Evolutionary conservation across 805 yeast species (phyloP).

Genomic region (Spathaspora arborariae): DNA sequence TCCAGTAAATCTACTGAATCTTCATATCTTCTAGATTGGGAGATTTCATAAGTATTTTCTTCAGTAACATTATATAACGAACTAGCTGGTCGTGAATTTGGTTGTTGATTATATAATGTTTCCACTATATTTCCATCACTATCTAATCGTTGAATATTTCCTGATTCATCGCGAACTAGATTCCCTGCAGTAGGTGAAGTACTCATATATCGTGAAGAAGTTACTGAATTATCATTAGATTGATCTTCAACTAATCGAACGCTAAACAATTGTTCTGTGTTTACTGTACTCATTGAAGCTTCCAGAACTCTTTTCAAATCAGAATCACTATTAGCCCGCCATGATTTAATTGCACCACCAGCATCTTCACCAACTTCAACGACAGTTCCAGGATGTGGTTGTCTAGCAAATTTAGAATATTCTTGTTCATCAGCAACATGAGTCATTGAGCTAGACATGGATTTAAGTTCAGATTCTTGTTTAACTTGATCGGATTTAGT

Average conservation of each 20-base stretch:
- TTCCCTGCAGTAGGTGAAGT: conserved; percentile 12
- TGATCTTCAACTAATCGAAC: conserved; percentile 69
- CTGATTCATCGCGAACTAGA: not conserved
- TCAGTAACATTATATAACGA: conserved; percentile 1
- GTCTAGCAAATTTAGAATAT: not conserved
- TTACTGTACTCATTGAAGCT: conserved; percentile 75
- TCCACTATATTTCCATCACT: conserved; percentile 43
- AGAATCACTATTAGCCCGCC: conserved; percentile 38
- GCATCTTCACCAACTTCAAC: conserved; percentile 12
- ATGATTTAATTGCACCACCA: conserved; percentile 35
- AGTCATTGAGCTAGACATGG: not conserved
- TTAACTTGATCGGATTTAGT: conserved; percentile 17
- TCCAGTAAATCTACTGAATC: not conserved
- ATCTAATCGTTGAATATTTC: conserved; percentile 40
- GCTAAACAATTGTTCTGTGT: conserved; percentile 78
- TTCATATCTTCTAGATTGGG: not conserved
- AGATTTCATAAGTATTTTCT: not conserved
- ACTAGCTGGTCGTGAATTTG: not conserved
- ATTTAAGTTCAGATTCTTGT: not conserved
- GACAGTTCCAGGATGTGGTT: conserved; percentile 1
- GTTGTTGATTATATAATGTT: not conserved
- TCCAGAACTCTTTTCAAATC: conserved; percentile 54
- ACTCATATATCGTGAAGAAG: conserved; percentile 23
- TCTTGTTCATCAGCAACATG: conserved; percentile 12
- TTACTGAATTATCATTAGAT: conserved; percentile 27